Conservation (phyloP, 2,329 filamentous ascomycete species). For the Ceratocystiopsis brevicomis region DNA sequence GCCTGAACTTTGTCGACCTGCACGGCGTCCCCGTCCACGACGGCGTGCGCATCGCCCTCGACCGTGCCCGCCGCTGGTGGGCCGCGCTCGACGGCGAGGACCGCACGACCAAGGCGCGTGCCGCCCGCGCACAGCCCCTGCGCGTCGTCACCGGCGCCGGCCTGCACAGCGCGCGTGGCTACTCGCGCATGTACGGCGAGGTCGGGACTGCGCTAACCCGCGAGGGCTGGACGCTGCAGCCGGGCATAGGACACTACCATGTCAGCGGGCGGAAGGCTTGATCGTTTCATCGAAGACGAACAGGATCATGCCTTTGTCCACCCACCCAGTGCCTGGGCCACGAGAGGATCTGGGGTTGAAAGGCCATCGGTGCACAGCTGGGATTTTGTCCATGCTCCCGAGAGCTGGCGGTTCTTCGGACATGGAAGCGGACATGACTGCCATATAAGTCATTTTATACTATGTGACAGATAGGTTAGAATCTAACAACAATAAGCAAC, state of each 20-base stretch:
- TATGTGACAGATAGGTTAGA: no score
- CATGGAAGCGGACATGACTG: no score
- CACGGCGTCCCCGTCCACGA: constrained; percentile 71
- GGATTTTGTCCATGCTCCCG: no score
- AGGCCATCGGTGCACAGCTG: no score
- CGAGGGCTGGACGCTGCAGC: constrained; percentile 69
- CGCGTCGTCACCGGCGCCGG: constrained; percentile 69
- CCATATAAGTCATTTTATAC: no score
- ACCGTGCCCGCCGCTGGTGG: constrained; percentile 61
- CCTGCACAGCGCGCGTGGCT: constrained; percentile 57
- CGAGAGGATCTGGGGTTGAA: no score
- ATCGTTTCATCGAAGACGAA: no score
- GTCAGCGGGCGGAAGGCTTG: constrained; percentile 37
- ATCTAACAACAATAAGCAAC: no score
- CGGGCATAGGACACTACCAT: constrained; percentile 49
- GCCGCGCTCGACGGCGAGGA: constrained; percentile 41
- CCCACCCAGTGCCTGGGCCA: no score
- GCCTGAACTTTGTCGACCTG: constrained; percentile 51
- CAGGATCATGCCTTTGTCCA: no score
- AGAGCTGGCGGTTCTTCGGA: no score
- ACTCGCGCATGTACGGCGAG: constrained; percentile 55
- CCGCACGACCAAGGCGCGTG: constrained; percentile 20
- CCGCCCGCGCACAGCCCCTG: constrained; percentile 34
- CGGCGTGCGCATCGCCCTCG: constrained; percentile 57
- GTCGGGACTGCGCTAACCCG: constrained; percentile 57